A percentile compares a stretch with the other conserved stretches of the same genome.
These are phyloP conservation scores for Stephania yunnanensis DNA, from an alignment of 164 flowering plant genomes.

Conservation along the genomic window DNA sequence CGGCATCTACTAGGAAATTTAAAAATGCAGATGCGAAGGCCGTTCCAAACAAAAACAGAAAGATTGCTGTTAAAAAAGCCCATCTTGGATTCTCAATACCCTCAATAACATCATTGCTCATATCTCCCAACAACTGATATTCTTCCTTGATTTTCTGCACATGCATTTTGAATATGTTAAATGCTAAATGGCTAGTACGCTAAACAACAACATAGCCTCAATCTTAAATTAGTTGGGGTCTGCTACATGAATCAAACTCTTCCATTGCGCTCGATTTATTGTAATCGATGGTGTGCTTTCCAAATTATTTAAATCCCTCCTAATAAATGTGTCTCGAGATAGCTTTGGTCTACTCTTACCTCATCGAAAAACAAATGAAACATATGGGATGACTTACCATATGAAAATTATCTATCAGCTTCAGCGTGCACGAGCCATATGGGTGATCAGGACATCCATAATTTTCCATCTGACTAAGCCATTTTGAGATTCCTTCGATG, in stretches of 20 bases:
- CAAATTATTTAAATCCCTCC: too few species aligned
- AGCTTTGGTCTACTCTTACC: too few species aligned
- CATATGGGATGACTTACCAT: slow-evolving; percentile 9
- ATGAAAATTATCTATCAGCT: slow-evolving; percentile 18
- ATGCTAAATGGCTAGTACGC: not conserved
- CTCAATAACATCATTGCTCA: slow-evolving; percentile 22
- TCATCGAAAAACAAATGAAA: too few species aligned
- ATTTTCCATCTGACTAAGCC: slow-evolving; percentile 19
- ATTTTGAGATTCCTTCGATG: slow-evolving; percentile 17
- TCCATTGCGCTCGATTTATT: too few species aligned
- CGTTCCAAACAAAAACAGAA: slow-evolving; percentile 21
- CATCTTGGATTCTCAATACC: slow-evolving; percentile 10
- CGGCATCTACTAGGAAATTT: slow-evolving; percentile 22
- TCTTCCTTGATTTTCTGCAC: slow-evolving; percentile 18
- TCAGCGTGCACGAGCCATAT: slow-evolving; percentile 8
- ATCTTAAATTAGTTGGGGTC: too few species aligned
- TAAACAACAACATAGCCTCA: not conserved
- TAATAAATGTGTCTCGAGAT: too few species aligned
- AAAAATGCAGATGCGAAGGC: slow-evolving; percentile 23
- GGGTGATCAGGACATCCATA: not conserved
- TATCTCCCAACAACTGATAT: slow-evolving; percentile 12
- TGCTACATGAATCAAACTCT: too few species aligned
- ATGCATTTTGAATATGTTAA: slow-evolving; percentile 4
- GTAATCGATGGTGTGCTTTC: too few species aligned
- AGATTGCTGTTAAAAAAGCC: slow-evolving; percentile 15